These are phyloP conservation scores for Stevia rebaudiana DNA, from an alignment of 140 eudicot genomes.

Conservation along the genomic window DNA sequence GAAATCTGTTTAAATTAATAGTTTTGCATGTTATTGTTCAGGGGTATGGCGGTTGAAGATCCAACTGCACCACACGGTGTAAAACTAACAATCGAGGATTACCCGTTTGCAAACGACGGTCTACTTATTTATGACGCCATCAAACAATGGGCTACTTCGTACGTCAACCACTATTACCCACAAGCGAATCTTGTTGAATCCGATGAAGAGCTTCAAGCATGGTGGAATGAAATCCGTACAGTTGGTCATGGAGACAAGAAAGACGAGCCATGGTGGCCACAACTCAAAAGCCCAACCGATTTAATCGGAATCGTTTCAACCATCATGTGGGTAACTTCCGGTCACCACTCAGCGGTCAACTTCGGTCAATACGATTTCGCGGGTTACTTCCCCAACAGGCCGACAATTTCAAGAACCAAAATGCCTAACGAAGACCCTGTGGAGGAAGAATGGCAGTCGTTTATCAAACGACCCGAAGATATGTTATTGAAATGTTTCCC, in stretches of 20 bases:
- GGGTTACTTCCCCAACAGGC: constrained; percentile 57
- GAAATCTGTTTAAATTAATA: not conserved
- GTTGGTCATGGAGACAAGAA: constrained; percentile 68
- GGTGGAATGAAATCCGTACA: constrained; percentile 67
- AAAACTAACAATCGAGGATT: constrained; percentile 46
- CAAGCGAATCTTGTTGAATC: constrained; percentile 22
- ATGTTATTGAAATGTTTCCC: constrained; percentile 49
- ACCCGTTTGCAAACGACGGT: constrained; percentile 60
- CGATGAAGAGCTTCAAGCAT: constrained; percentile 50
- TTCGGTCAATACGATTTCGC: constrained; percentile 60
- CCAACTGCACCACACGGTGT: constrained; percentile 35
- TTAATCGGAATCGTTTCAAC: constrained; percentile 40
- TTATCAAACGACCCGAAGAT: constrained; percentile 49
- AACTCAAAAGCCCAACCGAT: constrained; percentile 34
- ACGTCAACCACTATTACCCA: constrained; percentile 43
- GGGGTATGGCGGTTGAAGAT: constrained; percentile 54
- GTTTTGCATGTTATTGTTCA: not conserved
- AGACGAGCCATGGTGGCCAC: constrained; percentile 70
- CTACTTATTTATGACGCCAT: constrained; percentile 47
- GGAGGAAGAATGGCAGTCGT: constrained; percentile 36
- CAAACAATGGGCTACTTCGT: constrained; percentile 47
- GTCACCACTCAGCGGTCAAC: constrained; percentile 59
- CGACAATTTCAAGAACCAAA: constrained; percentile 51
- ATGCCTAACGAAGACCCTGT: constrained; percentile 72
- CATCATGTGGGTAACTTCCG: constrained; percentile 52